A percentile compares a stretch with the other conserved stretches of the same genome.
Evolutionary conservation across 2,329 filamentous ascomycete genomes (phyloP).

Genomic region (Exophiala oligosperma): DNA sequence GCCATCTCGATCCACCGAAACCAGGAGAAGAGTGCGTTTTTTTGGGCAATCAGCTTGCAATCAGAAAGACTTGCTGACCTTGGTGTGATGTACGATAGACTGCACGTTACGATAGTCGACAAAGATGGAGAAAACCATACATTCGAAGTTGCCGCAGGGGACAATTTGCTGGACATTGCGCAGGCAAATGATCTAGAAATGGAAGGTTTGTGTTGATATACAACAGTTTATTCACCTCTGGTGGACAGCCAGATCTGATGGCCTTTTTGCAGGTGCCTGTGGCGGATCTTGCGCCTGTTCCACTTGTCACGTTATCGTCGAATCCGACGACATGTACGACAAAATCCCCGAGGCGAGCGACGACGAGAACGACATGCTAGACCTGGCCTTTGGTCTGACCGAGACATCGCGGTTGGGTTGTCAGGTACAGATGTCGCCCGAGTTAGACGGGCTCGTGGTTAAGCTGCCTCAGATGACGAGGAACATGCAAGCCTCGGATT

Average conservation of each 20-base stretch:
- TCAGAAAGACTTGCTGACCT: not conserved
- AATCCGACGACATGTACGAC: slow-evolving; percentile 71
- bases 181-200: slow-evolving; percentile 95
- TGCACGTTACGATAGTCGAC: slow-evolving; percentile 89
- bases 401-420: slow-evolving; percentile 84
- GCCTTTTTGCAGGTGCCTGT: slow-evolving; percentile 65
- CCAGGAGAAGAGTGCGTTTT: slow-evolving; percentile 81
- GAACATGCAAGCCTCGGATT: slow-evolving; percentile 94
- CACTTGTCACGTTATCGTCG: slow-evolving; percentile 87
- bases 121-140: slow-evolving; percentile 78
- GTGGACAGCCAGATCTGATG: not conserved
- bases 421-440: slow-evolving; percentile 88
- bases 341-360: slow-evolving; percentile 75
- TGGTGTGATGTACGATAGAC: slow-evolving; percentile 49
- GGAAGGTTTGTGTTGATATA: slow-evolving; percentile 62
- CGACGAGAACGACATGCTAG: slow-evolving; percentile 87
- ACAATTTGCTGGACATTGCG: slow-evolving; percentile 93
- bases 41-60: too few relatives aligned
- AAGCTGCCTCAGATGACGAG: slow-evolving; percentile 89
- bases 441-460: slow-evolving; percentile 82
- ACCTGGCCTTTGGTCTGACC: slow-evolving; percentile 84
- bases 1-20: slow-evolving; percentile 79
- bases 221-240: not conserved
- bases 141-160: slow-evolving; percentile 78
- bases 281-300: slow-evolving; percentile 92